Base-by-base conservation (phyloP, 805 yeast species). In the Saccharomycopsis oosterbeekiorum region DNA sequence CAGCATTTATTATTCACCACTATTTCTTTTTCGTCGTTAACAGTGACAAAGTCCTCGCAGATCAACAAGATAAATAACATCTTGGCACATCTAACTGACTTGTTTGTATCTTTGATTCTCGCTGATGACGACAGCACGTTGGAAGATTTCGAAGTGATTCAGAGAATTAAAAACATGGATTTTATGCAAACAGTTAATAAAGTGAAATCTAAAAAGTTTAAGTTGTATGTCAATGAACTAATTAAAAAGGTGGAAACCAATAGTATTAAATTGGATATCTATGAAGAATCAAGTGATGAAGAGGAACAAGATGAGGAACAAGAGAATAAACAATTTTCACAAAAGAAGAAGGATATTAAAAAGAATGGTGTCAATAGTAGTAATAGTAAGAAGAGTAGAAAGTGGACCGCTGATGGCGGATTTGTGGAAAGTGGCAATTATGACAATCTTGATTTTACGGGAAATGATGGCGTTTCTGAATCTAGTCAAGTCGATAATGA, bases 101-200 rank as follows among this genome's bases (percentile, higher is more conserved):
- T 63, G 34, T 63, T 63, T 53, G 47, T 43, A 73, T 75, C 21
- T 73, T 74, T 15, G 85, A 83, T 63, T 67, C 80, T 55, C 74
- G 26, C 53, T 26, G n/a, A 47, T n/a, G 21, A 26, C 12, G 14
- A 17, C 3, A 76, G 26, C 81, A 65, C 78, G 82, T 83, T 75
- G 71, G 63, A 70, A 72, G 58, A 70, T 79, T 60, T 69, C 78
- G 65, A 70, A 76, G 10, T 82, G 80, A 64, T 69, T 70, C 84
- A 62, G 69, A 83, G 59, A 78, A 81, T 62, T 69, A 67, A 47
- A 67, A 73, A 2, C 84, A 82, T 67, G 85, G 87, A 62, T 47
- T 59, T 50, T 11, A 17, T 6, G 65, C 62, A 57, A 56, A 65
- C 57, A 4, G 64, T 50, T 51, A n/a, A 59, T 24, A 21, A 17